A percentile compares a stretch with the other conserved stretches of the same genome.
phyloP scores from a whole-genome alignment of 1,139 yeast genomes.

The Yamadazyma blattariae region DNA sequence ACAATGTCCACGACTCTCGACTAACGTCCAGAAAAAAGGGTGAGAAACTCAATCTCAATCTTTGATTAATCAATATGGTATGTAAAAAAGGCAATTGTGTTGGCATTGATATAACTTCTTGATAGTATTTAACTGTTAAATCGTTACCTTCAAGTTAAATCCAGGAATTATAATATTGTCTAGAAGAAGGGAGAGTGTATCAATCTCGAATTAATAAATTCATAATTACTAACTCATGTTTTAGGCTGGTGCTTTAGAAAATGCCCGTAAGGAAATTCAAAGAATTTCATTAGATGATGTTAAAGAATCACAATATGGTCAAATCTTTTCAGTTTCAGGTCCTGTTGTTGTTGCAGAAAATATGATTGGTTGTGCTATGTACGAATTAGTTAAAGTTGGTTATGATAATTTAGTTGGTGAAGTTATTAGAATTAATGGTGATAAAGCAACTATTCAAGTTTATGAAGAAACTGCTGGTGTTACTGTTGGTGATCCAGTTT shows the following conservation, averaged over 20 bases:
- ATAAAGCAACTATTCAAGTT: slow-evolving; percentile 96
- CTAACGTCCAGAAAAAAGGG: background rate
- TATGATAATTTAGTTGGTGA: slow-evolving; percentile 97
- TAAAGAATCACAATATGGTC: slow-evolving; percentile 78
- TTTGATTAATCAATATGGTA: too few species aligned
- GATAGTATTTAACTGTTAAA: too few species aligned
- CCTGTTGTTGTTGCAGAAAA: slow-evolving; percentile 97
- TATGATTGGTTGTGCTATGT: slow-evolving; percentile 99
- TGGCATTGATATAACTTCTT: too few species aligned
- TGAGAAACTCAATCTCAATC: too few species aligned
- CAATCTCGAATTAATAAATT: too few species aligned
- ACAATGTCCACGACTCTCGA: too few species aligned
- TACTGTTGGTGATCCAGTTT: slow-evolving; percentile 97
- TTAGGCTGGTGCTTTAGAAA: slow-evolving; percentile 95
- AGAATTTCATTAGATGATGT: slow-evolving; percentile 79
- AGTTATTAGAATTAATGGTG: slow-evolving; percentile 93
- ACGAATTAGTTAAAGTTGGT: slow-evolving; percentile 96
- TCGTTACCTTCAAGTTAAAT: too few species aligned
- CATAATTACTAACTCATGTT: too few species aligned
- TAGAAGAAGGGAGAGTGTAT: too few species aligned
- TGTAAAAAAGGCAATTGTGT: too few species aligned
- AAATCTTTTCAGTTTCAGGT: slow-evolving; percentile 91
- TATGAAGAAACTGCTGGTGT: slow-evolving; percentile 99
- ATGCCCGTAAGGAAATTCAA: slow-evolving; percentile 91
- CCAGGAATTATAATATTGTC: too few species aligned